Base-by-base conservation (phyloP, 73 alveolate genomes). In the Paramecium caudatum region DNA sequence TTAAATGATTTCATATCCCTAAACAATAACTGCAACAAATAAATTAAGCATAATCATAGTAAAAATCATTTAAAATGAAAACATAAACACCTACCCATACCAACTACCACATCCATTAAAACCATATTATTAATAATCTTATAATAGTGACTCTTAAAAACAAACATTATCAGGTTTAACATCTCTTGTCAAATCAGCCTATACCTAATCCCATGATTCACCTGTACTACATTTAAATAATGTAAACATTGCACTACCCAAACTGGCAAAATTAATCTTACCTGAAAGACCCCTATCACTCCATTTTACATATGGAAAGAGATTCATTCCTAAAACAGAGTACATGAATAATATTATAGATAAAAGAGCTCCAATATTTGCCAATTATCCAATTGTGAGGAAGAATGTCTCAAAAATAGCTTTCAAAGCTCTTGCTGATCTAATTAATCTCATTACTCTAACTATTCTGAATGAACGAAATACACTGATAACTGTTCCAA, bases 291-390 rank as follows among this genome's bases (percentile, higher is more conserved):
- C 49, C 6, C 25, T 33, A 32, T 3, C 33, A 16, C 50, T 21
- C 43, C 65, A 61, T 83, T 83, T 83, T 25, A 83, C 46, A 47
- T 55, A 83, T 0, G 91, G 85, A 5, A 50, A 83, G 13, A 83
- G n/a, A 55, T 83, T 65, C 8, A 83, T 50, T 12, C 91, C 91
- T 37, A 83, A 55, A 0, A 83, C 50, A 10, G 95, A 50, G 74
- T 84, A 93, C 61, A 91, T 84, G 37, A 68, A 93, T 16, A 93
- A 91, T 6, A 91, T 43, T 8, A 91, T 80, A 12, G 92, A 82
- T 17, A 93, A 50, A 25, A 93, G 55, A 0, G 92, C 91, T n/a
- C 93, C 95, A 27, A 93, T 91, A 81, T 86, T 91, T 1, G 94
- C 90, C 46, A 93, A 55, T 39, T 93, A 82, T 12, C 95, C 94